A percentile compares a stretch with the other conserved stretches of the same genome.
Conservation (phyloP, 2,329 filamentous ascomycete species). For the Pezicula radicicola region DNA sequence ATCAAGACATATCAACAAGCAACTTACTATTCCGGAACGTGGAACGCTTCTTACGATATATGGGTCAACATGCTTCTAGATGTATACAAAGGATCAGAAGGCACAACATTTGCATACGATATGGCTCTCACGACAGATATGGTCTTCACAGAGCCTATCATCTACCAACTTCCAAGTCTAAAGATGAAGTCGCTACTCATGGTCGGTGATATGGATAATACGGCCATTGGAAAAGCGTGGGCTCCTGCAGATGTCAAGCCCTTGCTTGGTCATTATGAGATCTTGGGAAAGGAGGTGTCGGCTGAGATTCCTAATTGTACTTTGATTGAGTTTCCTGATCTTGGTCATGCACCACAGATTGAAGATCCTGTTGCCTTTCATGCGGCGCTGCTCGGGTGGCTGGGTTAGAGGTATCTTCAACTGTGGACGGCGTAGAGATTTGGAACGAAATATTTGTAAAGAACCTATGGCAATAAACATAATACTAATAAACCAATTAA, state of each 20-base stretch:
- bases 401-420: conserved; percentile 18
- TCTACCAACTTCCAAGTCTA: conserved; percentile 45
- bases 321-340: conserved; percentile 42
- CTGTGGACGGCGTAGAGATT: no score
- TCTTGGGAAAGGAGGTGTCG: conserved; percentile 43
- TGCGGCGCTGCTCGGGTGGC: conserved; percentile 41
- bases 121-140: conserved; percentile 52
- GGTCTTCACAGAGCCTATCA: conserved; percentile 49
- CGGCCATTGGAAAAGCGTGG: conserved; percentile 53
- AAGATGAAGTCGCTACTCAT: conserved; percentile 44
- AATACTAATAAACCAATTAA: no score
- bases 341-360: conserved; percentile 52
- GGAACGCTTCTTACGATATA: conserved; percentile 46
- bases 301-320: conserved; percentile 40
- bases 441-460: no score
- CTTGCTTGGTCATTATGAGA: conserved; percentile 45
- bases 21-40: conserved; percentile 46
- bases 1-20: conserved; percentile 44
- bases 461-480: no score
- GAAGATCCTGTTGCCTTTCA: conserved; percentile 46
- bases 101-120: conserved; percentile 39
- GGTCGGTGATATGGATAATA: conserved; percentile 49
- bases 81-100: conserved; percentile 44
- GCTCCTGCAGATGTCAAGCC: conserved; percentile 35
- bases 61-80: conserved; percentile 54